Conservation (phyloP, 768 basidiomycete species). For the Lactifluus piperatus region DNA sequence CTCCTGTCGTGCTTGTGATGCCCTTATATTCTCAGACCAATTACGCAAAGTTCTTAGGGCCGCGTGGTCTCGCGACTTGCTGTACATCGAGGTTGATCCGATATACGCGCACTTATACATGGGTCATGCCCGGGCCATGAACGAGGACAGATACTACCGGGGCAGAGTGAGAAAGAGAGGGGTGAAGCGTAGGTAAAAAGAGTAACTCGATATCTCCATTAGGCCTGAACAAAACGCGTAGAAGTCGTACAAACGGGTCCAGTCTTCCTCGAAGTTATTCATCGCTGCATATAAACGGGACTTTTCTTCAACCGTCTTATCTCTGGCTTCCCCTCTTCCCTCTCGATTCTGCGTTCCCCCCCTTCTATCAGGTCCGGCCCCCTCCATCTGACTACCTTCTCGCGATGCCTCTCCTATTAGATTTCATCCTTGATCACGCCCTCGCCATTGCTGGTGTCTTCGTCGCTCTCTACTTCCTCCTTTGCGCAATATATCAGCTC, state of each 20-base stretch:
- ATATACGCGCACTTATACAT: neutral
- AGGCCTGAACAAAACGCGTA: neutral
- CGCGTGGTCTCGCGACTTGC: neutral
- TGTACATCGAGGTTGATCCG: neutral
- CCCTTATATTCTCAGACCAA: neutral
- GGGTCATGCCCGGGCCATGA: neutral
- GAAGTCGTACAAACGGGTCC: conserved; percentile 1
- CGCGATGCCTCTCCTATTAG: conserved; percentile 18
- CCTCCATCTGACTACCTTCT: neutral
- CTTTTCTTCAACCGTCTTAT: neutral
- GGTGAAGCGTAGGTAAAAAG: neutral
- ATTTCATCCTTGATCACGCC: conserved; percentile 14
- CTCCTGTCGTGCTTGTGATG: neutral
- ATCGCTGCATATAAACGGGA: conserved; percentile 9
- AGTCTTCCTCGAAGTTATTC: neutral
- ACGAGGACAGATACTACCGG: neutral
- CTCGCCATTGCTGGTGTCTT: conserved; percentile 12
- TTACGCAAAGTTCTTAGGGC: neutral
- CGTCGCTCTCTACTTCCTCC: conserved; percentile 18
- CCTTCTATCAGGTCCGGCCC: neutral
- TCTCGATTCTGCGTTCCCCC: neutral
- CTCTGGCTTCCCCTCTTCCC: neutral
- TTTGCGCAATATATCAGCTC: conserved; percentile 31
- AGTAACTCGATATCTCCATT: conserved; percentile 8
- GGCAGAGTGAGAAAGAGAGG: neutral